These are phyloP conservation scores for Neoconidiobolus thromboides DNA, from an alignment of 371 early-diverging fungal species.

Conservation along the genomic window DNA sequence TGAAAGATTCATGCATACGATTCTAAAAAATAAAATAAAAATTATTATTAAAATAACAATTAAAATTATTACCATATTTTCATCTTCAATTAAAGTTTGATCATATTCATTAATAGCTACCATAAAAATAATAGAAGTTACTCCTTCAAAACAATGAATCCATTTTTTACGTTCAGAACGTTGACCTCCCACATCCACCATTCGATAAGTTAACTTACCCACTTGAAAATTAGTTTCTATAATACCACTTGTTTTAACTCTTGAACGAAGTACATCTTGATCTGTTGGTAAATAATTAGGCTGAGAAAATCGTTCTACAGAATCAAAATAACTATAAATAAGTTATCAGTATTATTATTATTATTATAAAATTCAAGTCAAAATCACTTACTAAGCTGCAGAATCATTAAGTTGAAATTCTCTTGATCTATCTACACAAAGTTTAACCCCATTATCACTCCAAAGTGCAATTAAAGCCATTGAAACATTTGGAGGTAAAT, in stretches of 20 bases:
- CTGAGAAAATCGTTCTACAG: slow-evolving; percentile 70
- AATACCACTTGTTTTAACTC: slow-evolving; percentile 82
- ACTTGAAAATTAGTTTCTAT: slow-evolving; percentile 71
- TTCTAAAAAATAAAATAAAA: slow-evolving; percentile 25
- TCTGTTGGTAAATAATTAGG: slow-evolving; percentile 65
- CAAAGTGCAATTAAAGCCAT: slow-evolving; percentile 61
- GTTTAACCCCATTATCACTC: slow-evolving; percentile 62
- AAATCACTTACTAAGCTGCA: slow-evolving; percentile 51
- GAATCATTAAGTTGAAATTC: slow-evolving; percentile 89
- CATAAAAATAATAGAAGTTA: slow-evolving; percentile 86
- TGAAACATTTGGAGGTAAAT: slow-evolving; percentile 53
- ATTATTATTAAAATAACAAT: background rate
- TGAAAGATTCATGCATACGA: slow-evolving; percentile 89
- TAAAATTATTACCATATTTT: slow-evolving; percentile 38
- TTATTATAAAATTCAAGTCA: too few species aligned
- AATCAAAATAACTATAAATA: slow-evolving; percentile 59
- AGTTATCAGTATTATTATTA: background rate
- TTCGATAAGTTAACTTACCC: slow-evolving; percentile 66
- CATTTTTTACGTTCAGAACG: slow-evolving; percentile 84
- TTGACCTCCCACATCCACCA: slow-evolving; percentile 96
- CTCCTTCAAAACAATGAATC: slow-evolving; percentile 89
- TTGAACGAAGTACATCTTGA: slow-evolving; percentile 71
- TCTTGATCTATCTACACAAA: slow-evolving; percentile 61
- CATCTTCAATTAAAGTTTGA: slow-evolving; percentile 90
- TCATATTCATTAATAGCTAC: slow-evolving; percentile 92